Conservation (phyloP, 129 eudicot species). For the Helianthus tuberosus region DNA sequence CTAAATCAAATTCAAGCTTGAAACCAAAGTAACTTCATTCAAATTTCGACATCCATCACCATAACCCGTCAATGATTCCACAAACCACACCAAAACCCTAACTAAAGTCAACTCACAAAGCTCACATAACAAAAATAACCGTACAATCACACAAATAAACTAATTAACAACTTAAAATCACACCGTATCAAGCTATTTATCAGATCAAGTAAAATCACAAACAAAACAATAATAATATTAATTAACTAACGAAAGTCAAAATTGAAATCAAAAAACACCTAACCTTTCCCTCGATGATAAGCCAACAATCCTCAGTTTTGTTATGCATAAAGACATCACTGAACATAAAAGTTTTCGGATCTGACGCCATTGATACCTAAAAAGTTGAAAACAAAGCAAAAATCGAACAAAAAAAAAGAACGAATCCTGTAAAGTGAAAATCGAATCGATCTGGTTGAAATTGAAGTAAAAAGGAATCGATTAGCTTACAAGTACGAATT, state of each 20-base stretch:
- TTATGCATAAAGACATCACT: slow-evolving; percentile 76
- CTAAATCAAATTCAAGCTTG: not conserved
- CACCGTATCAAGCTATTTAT: slow-evolving; percentile 18
- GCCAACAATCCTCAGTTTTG: slow-evolving; percentile 90
- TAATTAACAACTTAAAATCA: not conserved
- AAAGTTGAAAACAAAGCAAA: not conserved
- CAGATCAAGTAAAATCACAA: not conserved
- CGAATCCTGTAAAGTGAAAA: slow-evolving; percentile 12
- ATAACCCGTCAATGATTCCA: not conserved
- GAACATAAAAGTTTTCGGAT: slow-evolving; percentile 56
- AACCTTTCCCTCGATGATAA: slow-evolving; percentile 83
- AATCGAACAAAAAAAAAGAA: not conserved
- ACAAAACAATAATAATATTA: not conserved
- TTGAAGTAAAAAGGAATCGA: not conserved
- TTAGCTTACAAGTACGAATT: slow-evolving; percentile 18
- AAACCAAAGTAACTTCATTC: not conserved
- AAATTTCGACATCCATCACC: not conserved
- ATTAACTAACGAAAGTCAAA: not conserved
- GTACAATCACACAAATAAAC: slow-evolving; percentile 14
- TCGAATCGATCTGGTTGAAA: slow-evolving; percentile 10
- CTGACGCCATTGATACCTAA: slow-evolving; percentile 64
- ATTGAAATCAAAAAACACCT: slow-evolving; percentile 30
- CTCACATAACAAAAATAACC: not conserved
- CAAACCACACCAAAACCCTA: slow-evolving; percentile 16
- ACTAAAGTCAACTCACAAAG: slow-evolving; percentile 8